Conservation (phyloP, 129 eudicot genomes). For the Mikania micrantha region DNA sequence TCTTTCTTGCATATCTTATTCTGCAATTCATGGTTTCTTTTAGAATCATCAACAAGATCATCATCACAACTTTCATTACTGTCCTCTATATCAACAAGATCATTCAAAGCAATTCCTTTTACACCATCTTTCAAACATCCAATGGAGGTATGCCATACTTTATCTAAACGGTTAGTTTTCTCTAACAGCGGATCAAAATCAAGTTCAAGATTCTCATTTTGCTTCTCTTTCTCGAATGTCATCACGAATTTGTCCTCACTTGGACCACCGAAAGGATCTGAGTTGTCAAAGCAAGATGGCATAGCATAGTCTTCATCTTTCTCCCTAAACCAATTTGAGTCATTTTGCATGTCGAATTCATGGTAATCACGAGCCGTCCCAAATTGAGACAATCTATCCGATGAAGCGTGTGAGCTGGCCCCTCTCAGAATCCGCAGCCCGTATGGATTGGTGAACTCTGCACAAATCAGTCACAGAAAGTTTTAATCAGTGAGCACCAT, state of each 20-base stretch:
- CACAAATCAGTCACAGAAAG: neutral
- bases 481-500: neutral
- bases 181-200: constrained; percentile 30
- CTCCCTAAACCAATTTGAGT: constrained; percentile 67
- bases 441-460: constrained; percentile 90
- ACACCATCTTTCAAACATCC: constrained; percentile 22
- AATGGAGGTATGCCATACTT: constrained; percentile 31
- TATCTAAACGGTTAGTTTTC: constrained; percentile 24
- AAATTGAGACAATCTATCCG: constrained; percentile 82
- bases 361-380: constrained; percentile 94
- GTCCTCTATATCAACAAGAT: no score
- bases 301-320: constrained; percentile 67
- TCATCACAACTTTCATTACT: constrained; percentile 4
- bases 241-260: constrained; percentile 81
- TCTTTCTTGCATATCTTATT: constrained; percentile 1
- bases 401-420: constrained; percentile 70
- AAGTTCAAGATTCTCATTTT: constrained; percentile 17
- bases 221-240: constrained; percentile 39
- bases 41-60: constrained; percentile 25
- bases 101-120: constrained; percentile 23
- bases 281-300: constrained; percentile 45
- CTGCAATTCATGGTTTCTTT: constrained; percentile 12
- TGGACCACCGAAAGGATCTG: constrained; percentile 50
- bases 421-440: constrained; percentile 39
- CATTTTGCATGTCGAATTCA: constrained; percentile 94